Conservation (phyloP, 2,329 filamentous ascomycete genomes). For the Epichloe coenophiala region DNA sequence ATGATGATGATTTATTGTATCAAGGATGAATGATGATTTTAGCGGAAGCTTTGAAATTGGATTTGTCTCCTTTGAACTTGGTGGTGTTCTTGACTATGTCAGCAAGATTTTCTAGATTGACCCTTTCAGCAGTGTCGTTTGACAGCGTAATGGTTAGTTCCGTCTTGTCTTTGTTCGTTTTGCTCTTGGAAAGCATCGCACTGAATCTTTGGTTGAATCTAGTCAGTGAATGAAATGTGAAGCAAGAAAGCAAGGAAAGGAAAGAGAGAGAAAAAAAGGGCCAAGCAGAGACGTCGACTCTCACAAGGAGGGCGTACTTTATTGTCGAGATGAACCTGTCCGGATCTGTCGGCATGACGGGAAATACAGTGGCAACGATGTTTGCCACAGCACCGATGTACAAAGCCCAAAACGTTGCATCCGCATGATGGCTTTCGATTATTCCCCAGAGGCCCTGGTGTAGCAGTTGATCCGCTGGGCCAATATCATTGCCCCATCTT, state of each 20-base stretch:
- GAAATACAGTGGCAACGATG: conserved; percentile 28
- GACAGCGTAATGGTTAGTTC: conserved; percentile 23
- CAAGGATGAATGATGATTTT: conserved; percentile 9
- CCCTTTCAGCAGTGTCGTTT: conserved; percentile 14
- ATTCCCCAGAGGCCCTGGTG: conserved; percentile 29
- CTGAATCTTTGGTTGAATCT: neutral
- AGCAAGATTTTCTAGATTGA: conserved; percentile 21
- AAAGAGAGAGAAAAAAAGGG: neutral
- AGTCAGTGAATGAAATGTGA: neutral
- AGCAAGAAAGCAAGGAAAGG: neutral
- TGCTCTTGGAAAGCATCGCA: neutral
- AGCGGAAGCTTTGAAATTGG: conserved; percentile 20
- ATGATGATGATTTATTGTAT: neutral
- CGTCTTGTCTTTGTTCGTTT: conserved; percentile 22
- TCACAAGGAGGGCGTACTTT: conserved; percentile 17
- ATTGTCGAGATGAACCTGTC: conserved; percentile 22
- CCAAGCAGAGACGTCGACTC: neutral
- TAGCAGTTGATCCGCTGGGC: conserved; percentile 32
- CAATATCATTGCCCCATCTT: conserved; percentile 55
- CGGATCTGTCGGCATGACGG: conserved; percentile 25
- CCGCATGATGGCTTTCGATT: conserved; percentile 21
- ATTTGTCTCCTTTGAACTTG: conserved; percentile 19
- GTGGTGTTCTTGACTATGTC: conserved; percentile 20
- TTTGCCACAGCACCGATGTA: conserved; percentile 37
- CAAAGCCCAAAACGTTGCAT: conserved; percentile 37